A percentile compares a stretch with the other conserved stretches of the same genome.
Evolutionary conservation across 805 yeast species (phyloP).

Genomic region (Metschnikowia dekortorum): DNA sequence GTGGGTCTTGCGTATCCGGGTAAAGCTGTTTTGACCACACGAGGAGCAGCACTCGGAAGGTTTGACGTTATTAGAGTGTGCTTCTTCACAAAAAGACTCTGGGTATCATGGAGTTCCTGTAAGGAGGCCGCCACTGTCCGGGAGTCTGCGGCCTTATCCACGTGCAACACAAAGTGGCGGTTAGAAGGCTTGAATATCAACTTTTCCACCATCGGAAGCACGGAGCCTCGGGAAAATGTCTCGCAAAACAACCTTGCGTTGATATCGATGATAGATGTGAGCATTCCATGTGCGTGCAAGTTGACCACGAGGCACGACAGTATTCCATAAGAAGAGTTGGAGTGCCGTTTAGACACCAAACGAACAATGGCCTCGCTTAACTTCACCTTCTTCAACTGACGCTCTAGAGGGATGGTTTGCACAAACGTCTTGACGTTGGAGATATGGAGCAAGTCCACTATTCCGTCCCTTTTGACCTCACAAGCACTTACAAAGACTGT

Average conservation of each 20-base stretch:
- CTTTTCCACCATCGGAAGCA: conserved; percentile 2
- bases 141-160: not conserved
- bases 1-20: conserved; percentile 35
- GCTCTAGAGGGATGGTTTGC: conserved; percentile 14
- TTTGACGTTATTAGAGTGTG: not conserved
- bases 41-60: not conserved
- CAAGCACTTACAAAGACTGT: conserved; percentile 21
- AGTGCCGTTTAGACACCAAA: conserved; percentile 1
- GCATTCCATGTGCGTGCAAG: not conserved
- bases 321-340: not conserved
- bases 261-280: conserved; percentile 1
- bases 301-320: conserved; percentile 1
- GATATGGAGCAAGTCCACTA: conserved; percentile 23
- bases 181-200: conserved; percentile 1
- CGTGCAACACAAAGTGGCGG: not conserved
- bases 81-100: not conserved
- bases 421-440: conserved; percentile 7
- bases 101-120: not conserved
- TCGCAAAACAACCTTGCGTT: not conserved
- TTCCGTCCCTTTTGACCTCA: conserved; percentile 25
- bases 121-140: not conserved
- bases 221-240: not conserved
- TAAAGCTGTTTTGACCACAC: not conserved
- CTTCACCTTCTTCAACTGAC: conserved; percentile 10
- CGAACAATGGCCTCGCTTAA: conserved; percentile 8